Conservation (phyloP, 805 yeast species). For the Soucietia sequanensis region DNA sequence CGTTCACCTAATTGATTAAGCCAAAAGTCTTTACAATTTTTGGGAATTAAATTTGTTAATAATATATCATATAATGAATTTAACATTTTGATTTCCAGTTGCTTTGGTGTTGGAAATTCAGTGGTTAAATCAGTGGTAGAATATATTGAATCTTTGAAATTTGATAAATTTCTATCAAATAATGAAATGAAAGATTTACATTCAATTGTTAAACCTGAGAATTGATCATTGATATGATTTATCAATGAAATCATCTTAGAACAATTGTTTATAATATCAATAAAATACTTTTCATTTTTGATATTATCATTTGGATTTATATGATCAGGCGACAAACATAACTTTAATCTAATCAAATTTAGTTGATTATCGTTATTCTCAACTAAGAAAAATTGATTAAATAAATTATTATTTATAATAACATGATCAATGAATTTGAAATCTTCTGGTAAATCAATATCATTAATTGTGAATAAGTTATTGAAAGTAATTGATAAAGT, state of each 20-base stretch:
- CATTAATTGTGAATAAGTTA: slow-evolving; percentile 26
- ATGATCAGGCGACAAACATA: slow-evolving; percentile 8
- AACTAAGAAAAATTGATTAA: slow-evolving; percentile 25
- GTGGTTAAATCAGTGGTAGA: slow-evolving; percentile 23
- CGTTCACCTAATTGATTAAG: slow-evolving; percentile 66
- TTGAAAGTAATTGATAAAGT: slow-evolving; percentile 30
- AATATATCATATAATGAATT: slow-evolving; percentile 42
- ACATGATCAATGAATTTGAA: slow-evolving; percentile 17
- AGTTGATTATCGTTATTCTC: slow-evolving; percentile 8
- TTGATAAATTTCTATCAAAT: slow-evolving; percentile 32
- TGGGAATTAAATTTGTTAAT: slow-evolving; percentile 54
- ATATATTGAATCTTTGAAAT: slow-evolving; percentile 26
- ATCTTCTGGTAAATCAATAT: slow-evolving; percentile 18
- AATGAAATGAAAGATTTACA: slow-evolving; percentile 22
- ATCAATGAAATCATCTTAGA: slow-evolving; percentile 26
- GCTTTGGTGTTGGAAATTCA: slow-evolving; percentile 18
- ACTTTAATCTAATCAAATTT: slow-evolving; percentile 13
- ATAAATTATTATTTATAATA: slow-evolving; percentile 17
- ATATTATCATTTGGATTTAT: background rate
- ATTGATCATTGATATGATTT: slow-evolving; percentile 21
- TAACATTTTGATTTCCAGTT: slow-evolving; percentile 14
- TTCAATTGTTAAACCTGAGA: slow-evolving; percentile 17
- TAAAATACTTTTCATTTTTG: slow-evolving; percentile 12
- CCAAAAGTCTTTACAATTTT: slow-evolving; percentile 54
- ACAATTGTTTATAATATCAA: slow-evolving; percentile 20